Conservation (phyloP, 2,329 filamentous ascomycete genomes). For the Stagonosporopsis rhizophila region DNA sequence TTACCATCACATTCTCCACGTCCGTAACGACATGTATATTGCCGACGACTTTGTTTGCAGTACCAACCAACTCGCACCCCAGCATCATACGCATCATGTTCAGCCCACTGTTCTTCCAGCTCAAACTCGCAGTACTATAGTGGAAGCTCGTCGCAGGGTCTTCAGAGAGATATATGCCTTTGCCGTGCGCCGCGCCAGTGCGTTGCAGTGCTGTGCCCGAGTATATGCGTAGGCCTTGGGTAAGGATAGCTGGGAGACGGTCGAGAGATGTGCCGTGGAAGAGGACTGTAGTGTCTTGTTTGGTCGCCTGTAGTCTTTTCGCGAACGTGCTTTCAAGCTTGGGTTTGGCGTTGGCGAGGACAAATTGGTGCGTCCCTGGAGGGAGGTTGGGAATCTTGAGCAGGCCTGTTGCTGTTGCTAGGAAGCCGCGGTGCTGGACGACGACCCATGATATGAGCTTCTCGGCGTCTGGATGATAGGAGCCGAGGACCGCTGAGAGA, state of each 20-base stretch:
- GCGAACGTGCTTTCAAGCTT: constrained; percentile 33
- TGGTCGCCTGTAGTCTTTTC: constrained; percentile 11
- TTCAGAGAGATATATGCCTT: constrained; percentile 44
- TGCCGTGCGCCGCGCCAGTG: constrained; percentile 41
- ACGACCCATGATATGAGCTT: constrained; percentile 41
- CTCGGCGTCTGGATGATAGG: constrained; percentile 31
- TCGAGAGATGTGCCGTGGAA: constrained; percentile 46
- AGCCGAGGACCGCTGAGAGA: constrained; percentile 23
- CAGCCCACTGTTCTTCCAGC: constrained; percentile 37
- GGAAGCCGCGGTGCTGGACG: constrained; percentile 38
- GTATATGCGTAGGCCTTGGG: constrained; percentile 35
- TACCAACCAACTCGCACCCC: constrained; percentile 39
- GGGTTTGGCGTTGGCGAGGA: constrained; percentile 40
- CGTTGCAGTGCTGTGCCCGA: constrained; percentile 41
- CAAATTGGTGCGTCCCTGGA: constrained; percentile 41
- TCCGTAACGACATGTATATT: constrained; percentile 42
- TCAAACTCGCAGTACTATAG: constrained; percentile 30
- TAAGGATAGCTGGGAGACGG: constrained; percentile 42
- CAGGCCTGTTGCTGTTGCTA: constrained; percentile 35
- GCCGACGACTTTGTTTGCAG: constrained; percentile 20
- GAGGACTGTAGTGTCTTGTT: constrained; percentile 29
- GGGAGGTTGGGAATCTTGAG: constrained; percentile 40
- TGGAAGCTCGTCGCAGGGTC: constrained; percentile 35
- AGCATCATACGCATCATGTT: constrained; percentile 39
- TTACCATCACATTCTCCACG: constrained; percentile 39